These are phyloP conservation scores for Teratosphaeria viscida DNA, from an alignment of 2,329 filamentous ascomycete species.

Conservation along the genomic window DNA sequence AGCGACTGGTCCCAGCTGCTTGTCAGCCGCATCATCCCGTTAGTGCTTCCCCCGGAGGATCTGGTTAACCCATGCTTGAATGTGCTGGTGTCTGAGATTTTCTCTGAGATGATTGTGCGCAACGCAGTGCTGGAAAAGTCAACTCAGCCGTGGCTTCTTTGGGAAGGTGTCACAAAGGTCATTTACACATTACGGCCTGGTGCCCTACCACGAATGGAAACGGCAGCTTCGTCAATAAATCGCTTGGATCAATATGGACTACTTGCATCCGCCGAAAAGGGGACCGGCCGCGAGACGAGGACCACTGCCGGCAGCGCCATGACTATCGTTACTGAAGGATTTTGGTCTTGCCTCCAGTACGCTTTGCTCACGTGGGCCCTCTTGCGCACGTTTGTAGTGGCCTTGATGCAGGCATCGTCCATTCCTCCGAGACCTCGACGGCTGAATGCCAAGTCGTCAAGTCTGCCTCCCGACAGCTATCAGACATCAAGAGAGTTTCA, in stretches of 20 bases:
- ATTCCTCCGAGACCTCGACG: constrained; percentile 44
- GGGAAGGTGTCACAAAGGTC: constrained; percentile 69
- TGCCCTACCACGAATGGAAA: constrained; percentile 18
- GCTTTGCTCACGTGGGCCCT: constrained; percentile 38
- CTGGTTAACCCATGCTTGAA: constrained; percentile 78
- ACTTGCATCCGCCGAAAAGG: constrained; percentile 27
- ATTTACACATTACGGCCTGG: constrained; percentile 34
- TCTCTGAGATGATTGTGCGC: constrained; percentile 82
- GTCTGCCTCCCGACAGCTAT: not conserved
- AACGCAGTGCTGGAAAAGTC: constrained; percentile 69
- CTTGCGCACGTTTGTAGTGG: constrained; percentile 54
- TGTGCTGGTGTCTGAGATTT: constrained; percentile 72
- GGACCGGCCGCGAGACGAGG: constrained; percentile 11
- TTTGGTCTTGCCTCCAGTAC: constrained; percentile 44
- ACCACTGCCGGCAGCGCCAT: constrained; percentile 1
- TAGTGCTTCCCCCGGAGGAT: constrained; percentile 86
- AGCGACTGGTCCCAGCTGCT: constrained; percentile 75
- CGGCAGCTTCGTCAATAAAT: constrained; percentile 21
- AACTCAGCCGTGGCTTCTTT: constrained; percentile 81
- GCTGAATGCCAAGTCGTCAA: not conserved
- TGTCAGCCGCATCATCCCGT: constrained; percentile 68
- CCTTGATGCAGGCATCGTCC: constrained; percentile 57
- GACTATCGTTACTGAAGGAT: constrained; percentile 9
- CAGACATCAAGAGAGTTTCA: not conserved
- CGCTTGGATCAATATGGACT: constrained; percentile 49